phyloP scores from a whole-genome alignment of 1,284 basidiomycete species.

The Irpex rosettiformis region DNA sequence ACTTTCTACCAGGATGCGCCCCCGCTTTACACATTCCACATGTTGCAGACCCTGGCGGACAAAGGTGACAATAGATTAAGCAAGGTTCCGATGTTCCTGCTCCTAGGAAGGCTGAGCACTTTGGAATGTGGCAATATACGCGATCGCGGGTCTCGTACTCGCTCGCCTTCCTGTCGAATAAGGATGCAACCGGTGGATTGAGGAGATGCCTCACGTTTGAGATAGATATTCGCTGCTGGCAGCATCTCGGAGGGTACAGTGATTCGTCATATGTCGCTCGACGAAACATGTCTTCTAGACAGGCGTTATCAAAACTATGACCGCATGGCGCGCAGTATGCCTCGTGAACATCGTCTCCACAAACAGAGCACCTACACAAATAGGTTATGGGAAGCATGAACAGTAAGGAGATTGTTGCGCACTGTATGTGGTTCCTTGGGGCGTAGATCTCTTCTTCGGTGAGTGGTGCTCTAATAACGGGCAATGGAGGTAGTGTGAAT shows the following conservation, averaged over 20 bases:
- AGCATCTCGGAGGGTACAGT: constrained; percentile 42
- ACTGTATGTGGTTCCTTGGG: background rate
- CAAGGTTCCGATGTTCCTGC: constrained; percentile 25
- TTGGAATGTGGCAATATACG: constrained; percentile 37
- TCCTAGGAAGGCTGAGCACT: constrained; percentile 54
- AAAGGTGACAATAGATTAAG: constrained; percentile 33
- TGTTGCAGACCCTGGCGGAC: constrained; percentile 27
- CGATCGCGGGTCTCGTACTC: constrained; percentile 37
- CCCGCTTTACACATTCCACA: constrained; percentile 43
- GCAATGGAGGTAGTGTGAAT: too few relatives aligned
- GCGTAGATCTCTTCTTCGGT: background rate
- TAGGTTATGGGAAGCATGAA: background rate
- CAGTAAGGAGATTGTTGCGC: background rate
- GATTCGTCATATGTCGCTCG: constrained; percentile 37
- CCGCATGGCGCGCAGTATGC: constrained; percentile 32
- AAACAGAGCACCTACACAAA: constrained; percentile 26
- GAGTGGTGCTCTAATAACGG: too few relatives aligned
- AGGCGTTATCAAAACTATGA: constrained; percentile 35
- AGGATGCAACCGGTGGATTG: constrained; percentile 17
- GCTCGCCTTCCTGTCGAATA: constrained; percentile 28
- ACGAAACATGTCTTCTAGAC: constrained; percentile 35
- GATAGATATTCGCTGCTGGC: constrained; percentile 32
- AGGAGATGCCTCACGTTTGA: constrained; percentile 24
- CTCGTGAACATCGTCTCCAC: constrained; percentile 26
- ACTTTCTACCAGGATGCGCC: constrained; percentile 28